Conservation (phyloP, 495 filamentous ascomycete genomes). For the Rhypophila decipiens region DNA sequence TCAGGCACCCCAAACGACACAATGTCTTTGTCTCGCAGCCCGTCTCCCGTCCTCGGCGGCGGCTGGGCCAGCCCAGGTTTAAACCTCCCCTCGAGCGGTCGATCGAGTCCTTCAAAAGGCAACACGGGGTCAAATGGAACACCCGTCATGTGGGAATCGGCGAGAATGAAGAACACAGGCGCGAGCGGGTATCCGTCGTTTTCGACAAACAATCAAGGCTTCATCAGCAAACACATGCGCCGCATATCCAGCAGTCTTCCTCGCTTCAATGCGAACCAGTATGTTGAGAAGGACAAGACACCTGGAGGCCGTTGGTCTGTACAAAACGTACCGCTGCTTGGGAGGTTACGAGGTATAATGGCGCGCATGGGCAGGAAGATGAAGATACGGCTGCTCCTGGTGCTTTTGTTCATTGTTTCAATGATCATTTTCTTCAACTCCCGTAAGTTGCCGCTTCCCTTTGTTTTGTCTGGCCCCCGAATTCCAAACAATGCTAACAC, state of each 20-base stretch:
- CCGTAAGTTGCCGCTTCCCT: conserved; percentile 43
- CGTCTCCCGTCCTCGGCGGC: conserved; percentile 71
- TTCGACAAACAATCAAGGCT: conserved; percentile 67
- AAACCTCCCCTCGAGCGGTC: conserved; percentile 58
- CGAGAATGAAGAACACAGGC: conserved; percentile 63
- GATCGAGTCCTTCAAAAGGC: conserved; percentile 55
- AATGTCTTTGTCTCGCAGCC: conserved; percentile 83
- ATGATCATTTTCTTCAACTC: conserved; percentile 62
- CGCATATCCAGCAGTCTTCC: conserved; percentile 68
- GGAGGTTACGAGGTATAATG: conserved; percentile 28
- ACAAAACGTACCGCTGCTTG: conserved; percentile 30
- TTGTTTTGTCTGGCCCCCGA: neutral
- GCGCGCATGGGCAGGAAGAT: conserved; percentile 38
- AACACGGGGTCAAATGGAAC: conserved; percentile 46
- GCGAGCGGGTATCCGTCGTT: conserved; percentile 73
- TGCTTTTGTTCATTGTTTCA: conserved; percentile 53
- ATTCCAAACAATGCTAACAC: no score
- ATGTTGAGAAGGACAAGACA: conserved; percentile 74
- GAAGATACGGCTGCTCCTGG: conserved; percentile 55
- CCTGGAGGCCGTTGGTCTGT: conserved; percentile 39
- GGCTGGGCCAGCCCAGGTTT: conserved; percentile 86
- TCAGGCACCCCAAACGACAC: conserved; percentile 40
- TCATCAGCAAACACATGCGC: conserved; percentile 73
- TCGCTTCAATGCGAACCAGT: conserved; percentile 51
- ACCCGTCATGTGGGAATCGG: conserved; percentile 75